Conservation (phyloP, 495 filamentous ascomycete species). For the Aspergillus coremiiformis region DNA sequence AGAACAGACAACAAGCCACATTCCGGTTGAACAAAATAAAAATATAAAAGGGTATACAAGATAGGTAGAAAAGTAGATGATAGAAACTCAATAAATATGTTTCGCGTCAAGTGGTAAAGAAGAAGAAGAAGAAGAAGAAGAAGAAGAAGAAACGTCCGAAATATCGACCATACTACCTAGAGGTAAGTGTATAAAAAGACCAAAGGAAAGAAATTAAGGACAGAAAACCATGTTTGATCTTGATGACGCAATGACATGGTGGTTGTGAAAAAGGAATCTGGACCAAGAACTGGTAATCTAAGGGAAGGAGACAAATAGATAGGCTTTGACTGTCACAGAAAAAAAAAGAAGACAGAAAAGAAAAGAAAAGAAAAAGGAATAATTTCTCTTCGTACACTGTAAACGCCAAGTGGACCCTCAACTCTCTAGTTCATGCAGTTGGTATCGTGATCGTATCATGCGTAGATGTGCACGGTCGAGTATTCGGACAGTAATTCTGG, state of each 20-base stretch:
- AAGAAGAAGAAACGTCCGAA: background rate
- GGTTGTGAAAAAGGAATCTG: slow-evolving; percentile 1
- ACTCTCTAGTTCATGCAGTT: slow-evolving; percentile 43
- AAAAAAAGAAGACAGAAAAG: slow-evolving; percentile 4
- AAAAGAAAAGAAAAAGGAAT: slow-evolving; percentile 15
- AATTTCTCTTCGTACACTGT: slow-evolving; percentile 32
- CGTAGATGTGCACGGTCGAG: slow-evolving; percentile 32
- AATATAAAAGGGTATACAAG: slow-evolving; percentile 16
- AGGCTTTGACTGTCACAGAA: slow-evolving; percentile 8
- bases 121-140: too few relatives aligned
- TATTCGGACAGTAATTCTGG: slow-evolving; percentile 18
- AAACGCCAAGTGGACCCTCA: slow-evolving; percentile 41
- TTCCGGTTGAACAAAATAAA: background rate
- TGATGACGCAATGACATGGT: slow-evolving; percentile 1
- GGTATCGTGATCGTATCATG: slow-evolving; percentile 44
- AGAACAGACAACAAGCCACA: background rate
- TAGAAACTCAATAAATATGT: background rate
- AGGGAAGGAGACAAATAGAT: slow-evolving; percentile 7
- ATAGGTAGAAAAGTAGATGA: slow-evolving; percentile 3
- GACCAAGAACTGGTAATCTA: slow-evolving; percentile 9
- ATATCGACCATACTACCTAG: slow-evolving; percentile 6
- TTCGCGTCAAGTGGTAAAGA: background rate
- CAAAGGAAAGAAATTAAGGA: slow-evolving; percentile 1
- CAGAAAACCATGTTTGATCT: background rate
- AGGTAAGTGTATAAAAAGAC: background rate